These are phyloP conservation scores for Eutreptiella sp. DNA, from an alignment of 208 protist genomes.

Conservation along the genomic window DNA sequence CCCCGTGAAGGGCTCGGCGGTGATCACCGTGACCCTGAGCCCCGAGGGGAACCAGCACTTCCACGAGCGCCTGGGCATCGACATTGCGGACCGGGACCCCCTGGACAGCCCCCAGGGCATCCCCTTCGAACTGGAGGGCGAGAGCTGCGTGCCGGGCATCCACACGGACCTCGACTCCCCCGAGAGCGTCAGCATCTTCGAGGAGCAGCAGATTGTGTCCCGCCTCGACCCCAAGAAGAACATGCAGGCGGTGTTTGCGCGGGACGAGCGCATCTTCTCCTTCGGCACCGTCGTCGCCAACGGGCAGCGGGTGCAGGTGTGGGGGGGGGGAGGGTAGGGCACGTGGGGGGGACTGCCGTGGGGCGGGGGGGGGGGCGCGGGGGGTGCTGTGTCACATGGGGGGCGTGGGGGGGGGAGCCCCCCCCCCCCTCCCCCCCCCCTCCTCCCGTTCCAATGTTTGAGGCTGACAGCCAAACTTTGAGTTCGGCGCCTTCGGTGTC, in stretches of 20 bases:
- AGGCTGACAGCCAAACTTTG: too few species aligned
- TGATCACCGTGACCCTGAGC: slow-evolving; percentile 63
- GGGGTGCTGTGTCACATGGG: too few species aligned
- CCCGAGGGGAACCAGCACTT: slow-evolving; percentile 50
- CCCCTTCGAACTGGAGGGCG: slow-evolving; percentile 79
- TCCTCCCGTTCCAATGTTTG: too few species aligned
- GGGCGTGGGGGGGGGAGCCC: too few species aligned
- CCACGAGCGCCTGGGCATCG: slow-evolving; percentile 72
- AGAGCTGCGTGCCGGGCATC: slow-evolving; percentile 83
- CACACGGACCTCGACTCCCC: slow-evolving; percentile 67
- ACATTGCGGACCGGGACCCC: slow-evolving; percentile 75
- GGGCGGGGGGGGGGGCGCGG: too few species aligned
- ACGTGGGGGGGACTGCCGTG: too few species aligned
- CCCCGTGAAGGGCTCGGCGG: slow-evolving; percentile 41
- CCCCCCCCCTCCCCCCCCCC: too few species aligned
- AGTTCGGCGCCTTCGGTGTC: too few species aligned
- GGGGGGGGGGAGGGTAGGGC: too few species aligned
- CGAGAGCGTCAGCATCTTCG: slow-evolving; percentile 81
- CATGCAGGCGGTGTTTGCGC: slow-evolving; percentile 64
- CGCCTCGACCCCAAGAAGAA: slow-evolving; percentile 61
- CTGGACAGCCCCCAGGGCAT: slow-evolving; percentile 55
- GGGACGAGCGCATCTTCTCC: slow-evolving; percentile 78
- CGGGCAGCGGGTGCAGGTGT: slow-evolving; percentile 52
- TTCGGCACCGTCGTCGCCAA: slow-evolving; percentile 82
- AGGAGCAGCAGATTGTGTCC: slow-evolving; percentile 88